A percentile compares a stretch with the other conserved stretches of the same genome.
These are phyloP conservation scores for Adansonia grandidieri DNA, from an alignment of 441 rosid genomes.

Conservation along the genomic window DNA sequence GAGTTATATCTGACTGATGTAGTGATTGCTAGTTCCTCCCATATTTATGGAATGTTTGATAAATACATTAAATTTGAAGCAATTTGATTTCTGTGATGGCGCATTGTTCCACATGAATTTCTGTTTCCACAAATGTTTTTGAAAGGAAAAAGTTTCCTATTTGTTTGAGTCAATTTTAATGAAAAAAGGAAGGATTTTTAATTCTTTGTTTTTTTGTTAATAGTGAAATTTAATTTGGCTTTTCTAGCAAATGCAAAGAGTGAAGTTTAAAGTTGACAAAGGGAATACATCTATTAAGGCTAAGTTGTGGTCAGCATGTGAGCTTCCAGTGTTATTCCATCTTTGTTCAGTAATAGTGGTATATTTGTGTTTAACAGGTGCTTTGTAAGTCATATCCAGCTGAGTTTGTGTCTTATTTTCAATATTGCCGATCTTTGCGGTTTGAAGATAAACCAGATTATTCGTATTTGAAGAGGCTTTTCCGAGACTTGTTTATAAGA, in stretches of 20 bases:
- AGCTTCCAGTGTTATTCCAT: conserved; percentile 6
- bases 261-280: background rate
- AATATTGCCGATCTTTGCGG: conserved; percentile 83
- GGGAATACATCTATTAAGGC: background rate
- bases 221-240: background rate
- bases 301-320: background rate
- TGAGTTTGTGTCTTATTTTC: conserved; percentile 93
- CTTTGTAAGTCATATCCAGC: conserved; percentile 92
- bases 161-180: background rate
- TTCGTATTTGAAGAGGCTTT: conserved; percentile 93
- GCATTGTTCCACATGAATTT: background rate
- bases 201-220: background rate
- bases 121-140: background rate
- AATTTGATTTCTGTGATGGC: background rate
- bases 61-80: background rate
- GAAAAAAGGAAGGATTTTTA: background rate
- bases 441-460: conserved; percentile 99
- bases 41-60: background rate
- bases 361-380: conserved; percentile 50
- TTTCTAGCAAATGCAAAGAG: background rate
- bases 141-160: background rate
- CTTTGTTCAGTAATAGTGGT: background rate
- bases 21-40: conserved; percentile 1
- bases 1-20: conserved; percentile 7
- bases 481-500: conserved; percentile 92